These are phyloP conservation scores for Choiromyces venosus DNA, from an alignment of 495 filamentous ascomycete genomes.

Conservation along the genomic window DNA sequence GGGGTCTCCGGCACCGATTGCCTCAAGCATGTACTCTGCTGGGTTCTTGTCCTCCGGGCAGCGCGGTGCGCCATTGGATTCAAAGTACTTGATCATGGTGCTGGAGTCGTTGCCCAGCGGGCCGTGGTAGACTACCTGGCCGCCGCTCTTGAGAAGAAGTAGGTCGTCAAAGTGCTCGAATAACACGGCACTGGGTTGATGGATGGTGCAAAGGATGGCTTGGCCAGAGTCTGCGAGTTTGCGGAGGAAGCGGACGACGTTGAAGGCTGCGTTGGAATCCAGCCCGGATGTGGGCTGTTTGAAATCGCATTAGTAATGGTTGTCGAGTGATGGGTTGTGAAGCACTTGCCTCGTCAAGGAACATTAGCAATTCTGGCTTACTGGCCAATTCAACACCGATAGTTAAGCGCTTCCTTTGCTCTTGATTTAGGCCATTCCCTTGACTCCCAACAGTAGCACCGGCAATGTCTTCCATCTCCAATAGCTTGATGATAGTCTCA, in stretches of 20 bases:
- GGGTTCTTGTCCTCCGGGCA: constrained; percentile 58
- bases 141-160: constrained; percentile 62
- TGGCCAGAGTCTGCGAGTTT: constrained; percentile 64
- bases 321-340: background rate
- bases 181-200: constrained; percentile 66
- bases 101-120: constrained; percentile 51
- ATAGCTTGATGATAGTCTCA: constrained; percentile 53
- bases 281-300: constrained; percentile 61
- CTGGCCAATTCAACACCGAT: constrained; percentile 65
- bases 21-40: constrained; percentile 66
- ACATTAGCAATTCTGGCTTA: constrained; percentile 64
- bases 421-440: constrained; percentile 53
- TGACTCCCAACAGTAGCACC: constrained; percentile 52
- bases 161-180: constrained; percentile 71
- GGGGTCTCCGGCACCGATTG: constrained; percentile 60
- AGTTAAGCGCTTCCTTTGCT: constrained; percentile 61
- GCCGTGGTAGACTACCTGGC: constrained; percentile 69
- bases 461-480: constrained; percentile 56
- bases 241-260: constrained; percentile 59
- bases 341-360: constrained; percentile 57
- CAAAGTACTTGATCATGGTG: constrained; percentile 59
- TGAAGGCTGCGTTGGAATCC: constrained; percentile 59
- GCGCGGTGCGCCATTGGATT: constrained; percentile 56
- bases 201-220: constrained; percentile 67
- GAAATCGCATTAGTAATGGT: background rate